Percentiles rank a stretch among this genome's conserved stretches.
These are phyloP conservation scores for Microstroma glucosiphilum DNA, from an alignment of 1,284 basidiomycete species.

Conservation along the genomic window DNA sequence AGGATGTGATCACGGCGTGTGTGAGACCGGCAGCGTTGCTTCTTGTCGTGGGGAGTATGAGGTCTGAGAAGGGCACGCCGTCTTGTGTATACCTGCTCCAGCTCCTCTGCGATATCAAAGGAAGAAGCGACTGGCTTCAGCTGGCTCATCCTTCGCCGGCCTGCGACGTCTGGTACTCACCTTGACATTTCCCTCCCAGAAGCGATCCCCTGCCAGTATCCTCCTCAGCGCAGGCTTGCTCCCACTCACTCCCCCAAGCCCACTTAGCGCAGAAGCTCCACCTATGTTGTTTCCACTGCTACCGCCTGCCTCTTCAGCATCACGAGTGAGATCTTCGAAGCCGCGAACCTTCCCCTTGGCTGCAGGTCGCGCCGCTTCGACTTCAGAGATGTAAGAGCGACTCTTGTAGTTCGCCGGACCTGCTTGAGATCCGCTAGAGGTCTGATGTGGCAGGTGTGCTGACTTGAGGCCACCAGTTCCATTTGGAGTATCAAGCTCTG, in stretches of 20 bases:
- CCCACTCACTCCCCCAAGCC: background rate
- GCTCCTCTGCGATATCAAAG: conserved; percentile 19
- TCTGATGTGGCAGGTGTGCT: no score
- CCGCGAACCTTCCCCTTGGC: no score
- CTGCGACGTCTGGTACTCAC: conserved; percentile 9
- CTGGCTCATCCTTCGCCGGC: background rate
- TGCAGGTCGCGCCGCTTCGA: no score
- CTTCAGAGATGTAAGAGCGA: no score
- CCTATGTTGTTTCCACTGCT: no score
- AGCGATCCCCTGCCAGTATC: conserved; percentile 23
- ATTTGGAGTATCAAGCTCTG: no score
- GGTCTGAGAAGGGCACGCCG: conserved; percentile 23
- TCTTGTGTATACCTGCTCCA: conserved; percentile 25
- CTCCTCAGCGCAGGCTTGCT: conserved; percentile 8
- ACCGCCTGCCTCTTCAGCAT: no score
- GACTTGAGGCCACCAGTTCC: no score
- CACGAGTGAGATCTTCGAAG: no score
- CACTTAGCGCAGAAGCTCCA: no score
- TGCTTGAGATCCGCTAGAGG: no score
- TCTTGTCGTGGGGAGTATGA: conserved; percentile 31
- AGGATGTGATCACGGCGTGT: conserved; percentile 35
- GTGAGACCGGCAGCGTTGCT: conserved; percentile 21
- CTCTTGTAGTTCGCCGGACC: no score
- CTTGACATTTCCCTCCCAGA: conserved; percentile 40
- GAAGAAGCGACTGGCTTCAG: background rate